These are phyloP conservation scores for Candida tallmaniae DNA, from an alignment of 805 yeast genomes.

Conservation along the genomic window DNA sequence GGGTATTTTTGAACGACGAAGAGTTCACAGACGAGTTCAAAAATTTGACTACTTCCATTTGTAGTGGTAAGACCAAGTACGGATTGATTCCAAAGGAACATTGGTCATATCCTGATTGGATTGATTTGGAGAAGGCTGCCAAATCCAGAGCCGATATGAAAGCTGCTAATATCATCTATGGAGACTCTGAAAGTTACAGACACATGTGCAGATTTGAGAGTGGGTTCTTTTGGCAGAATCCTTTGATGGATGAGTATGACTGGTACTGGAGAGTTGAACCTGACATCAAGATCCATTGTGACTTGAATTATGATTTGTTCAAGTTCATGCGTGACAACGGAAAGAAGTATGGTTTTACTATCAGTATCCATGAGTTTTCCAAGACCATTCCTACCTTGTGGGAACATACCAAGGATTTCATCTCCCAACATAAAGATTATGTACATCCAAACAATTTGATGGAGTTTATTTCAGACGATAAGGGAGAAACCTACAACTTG, in stretches of 20 bases:
- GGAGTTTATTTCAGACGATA: slow-evolving; percentile 12
- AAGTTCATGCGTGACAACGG: slow-evolving; percentile 51
- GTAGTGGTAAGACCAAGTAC: slow-evolving; percentile 55
- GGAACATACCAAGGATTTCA: slow-evolving; percentile 48
- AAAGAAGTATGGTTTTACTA: slow-evolving; percentile 63
- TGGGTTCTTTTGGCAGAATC: slow-evolving; percentile 60
- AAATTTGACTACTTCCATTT: slow-evolving; percentile 44
- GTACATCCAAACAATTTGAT: slow-evolving; percentile 14
- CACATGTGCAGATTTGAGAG: slow-evolving; percentile 57
- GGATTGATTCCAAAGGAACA: slow-evolving; percentile 59
- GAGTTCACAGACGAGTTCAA: slow-evolving; percentile 58
- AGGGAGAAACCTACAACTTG: slow-evolving; percentile 43
- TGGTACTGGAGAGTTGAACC: slow-evolving; percentile 82
- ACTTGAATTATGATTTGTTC: slow-evolving; percentile 61
- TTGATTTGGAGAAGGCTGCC: slow-evolving; percentile 38
- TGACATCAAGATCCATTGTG: slow-evolving; percentile 56
- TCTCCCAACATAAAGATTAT: slow-evolving; percentile 18
- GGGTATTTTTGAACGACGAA: slow-evolving; percentile 74
- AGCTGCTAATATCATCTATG: slow-evolving; percentile 47
- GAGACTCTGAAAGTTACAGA: slow-evolving; percentile 57
- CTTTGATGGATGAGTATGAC: slow-evolving; percentile 50
- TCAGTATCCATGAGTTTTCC: slow-evolving; percentile 58
- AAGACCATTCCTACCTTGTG: slow-evolving; percentile 62
- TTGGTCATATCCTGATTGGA: slow-evolving; percentile 69
- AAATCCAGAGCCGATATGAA: slow-evolving; percentile 42